Base-by-base conservation (phyloP, 2,329 filamentous ascomycete species). In the Pseudomassariella vexata region DNA sequence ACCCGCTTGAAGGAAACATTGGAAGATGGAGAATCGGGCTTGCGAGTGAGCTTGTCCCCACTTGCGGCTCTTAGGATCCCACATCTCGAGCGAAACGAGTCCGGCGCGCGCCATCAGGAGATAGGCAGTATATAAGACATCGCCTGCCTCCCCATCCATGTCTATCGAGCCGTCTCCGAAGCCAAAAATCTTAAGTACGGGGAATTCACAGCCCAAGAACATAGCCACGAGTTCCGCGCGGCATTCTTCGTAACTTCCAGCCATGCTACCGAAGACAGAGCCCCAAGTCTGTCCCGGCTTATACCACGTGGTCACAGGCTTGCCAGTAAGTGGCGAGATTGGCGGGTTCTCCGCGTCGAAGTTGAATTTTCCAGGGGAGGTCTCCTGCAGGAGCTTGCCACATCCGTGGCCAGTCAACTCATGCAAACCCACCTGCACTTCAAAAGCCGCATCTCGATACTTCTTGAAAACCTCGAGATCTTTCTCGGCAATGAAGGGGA, bases 201-300 rank as follows among this genome's bases (percentile, higher is more conserved):
- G 72, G 53, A 94, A 95, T 50, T 95, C 89, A 59, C 89, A 94
- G 51, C 81, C 55, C 34, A 96, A 68, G 24, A 79, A 81, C 88
- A 95, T 95, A 31, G 89, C 90, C 9, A 95, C 89, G 48, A 88
- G 84, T 57, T 96, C 90, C 5, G 90, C 90, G 34, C 90, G 80
- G 57, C 90, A 96, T 60, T 96, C 90, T 60, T 96, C 90, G 51
- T 95, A 95, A 11, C 82, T 85, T 4, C 83, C 86, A 22, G 89
- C 87, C 42, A 94, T 77, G 39, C 84, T 77, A 17, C 89, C 88
- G 52, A 96, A 96, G 0, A 95, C 86, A 5, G 82, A 87, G 35
- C 86, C 85, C 89, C 89, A 96, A 0, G 90, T 96, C 60, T 95
- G 86, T 3, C 88, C 88, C 3, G 87, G 87, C 60, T 92, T 94